Conservation (phyloP, 805 yeast genomes). For the Yarrowia keelungensis region DNA sequence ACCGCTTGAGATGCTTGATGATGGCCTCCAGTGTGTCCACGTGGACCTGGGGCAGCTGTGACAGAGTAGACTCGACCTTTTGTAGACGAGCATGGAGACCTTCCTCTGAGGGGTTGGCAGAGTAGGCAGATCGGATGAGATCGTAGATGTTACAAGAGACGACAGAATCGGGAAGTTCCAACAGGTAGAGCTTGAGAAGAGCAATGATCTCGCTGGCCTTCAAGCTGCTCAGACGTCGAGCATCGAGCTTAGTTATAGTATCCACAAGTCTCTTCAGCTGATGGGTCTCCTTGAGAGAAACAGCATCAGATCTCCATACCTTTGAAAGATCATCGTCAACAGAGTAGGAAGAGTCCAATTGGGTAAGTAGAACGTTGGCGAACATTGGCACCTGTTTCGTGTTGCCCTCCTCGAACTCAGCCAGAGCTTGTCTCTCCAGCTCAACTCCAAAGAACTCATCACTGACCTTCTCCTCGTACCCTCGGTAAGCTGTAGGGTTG, state of each 20-base stretch:
- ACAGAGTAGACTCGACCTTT: constrained; percentile 42
- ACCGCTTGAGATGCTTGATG: constrained; percentile 41
- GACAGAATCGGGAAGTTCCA: constrained; percentile 78
- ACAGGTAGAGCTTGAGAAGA: constrained; percentile 66
- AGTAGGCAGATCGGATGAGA: constrained; percentile 64
- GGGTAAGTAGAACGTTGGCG: neutral
- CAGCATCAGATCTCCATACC: constrained; percentile 29
- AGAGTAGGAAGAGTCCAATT: constrained; percentile 1
- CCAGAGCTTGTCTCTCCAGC: constrained; percentile 47
- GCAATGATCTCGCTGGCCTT: constrained; percentile 60
- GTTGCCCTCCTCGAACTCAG: constrained; percentile 27
- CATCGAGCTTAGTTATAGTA: constrained; percentile 10
- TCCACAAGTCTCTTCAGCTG: constrained; percentile 29
- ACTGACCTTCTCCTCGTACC: constrained; percentile 65
- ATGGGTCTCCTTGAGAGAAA: constrained; percentile 29
- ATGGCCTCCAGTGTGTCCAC: constrained; percentile 42
- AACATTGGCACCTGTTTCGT: constrained; percentile 18
- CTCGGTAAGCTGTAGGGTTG: constrained; percentile 70
- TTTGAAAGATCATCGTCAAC: constrained; percentile 9
- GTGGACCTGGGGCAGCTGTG: constrained; percentile 44
- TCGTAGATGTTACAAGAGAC: constrained; percentile 70
- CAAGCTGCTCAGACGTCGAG: constrained; percentile 5
- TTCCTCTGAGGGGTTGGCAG: constrained; percentile 40
- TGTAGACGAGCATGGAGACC: neutral
- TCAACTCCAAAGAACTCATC: constrained; percentile 84